Evolutionary conservation across 352 stramenopile genomes (phyloP), one percentile per base, ranked within the genome.

Genomic region (Phytopythium boreale): DNA sequence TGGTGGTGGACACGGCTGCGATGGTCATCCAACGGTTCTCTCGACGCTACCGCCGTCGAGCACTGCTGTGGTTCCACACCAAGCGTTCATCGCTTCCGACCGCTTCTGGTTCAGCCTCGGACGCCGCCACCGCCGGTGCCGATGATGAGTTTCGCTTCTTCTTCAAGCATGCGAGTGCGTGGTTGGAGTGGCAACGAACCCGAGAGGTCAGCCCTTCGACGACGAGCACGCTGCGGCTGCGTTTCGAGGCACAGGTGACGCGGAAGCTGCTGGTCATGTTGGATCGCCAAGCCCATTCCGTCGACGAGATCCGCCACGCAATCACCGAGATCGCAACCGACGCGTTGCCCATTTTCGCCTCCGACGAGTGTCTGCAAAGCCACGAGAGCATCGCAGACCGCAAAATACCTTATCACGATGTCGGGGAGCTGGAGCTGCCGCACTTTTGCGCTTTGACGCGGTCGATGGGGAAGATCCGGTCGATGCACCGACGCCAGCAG

Each of bases 381-480:
- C 64, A 74, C 34, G 51, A 58, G 2, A 62, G 61, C 7, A 41
- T n/a, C 15, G 26, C 59, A 9, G 68, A 62, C 10, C 47, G 46
- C 11, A 58, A 66, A 26, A 59, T 69, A 3, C 41, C 63, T n/a
- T 72, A 74, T 17, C 55, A 80, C 26, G 78, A 87, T 36, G 75
- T 89, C 14, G 77, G 75, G 22, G 80, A 87, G 71, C 63, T 80
- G 37, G 79, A 90, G 17, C 67, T 92, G 9, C 71, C 77, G 22
- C 64, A 58, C 56, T 80, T 86, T 34, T 63, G 66, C 19, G 51
- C 58, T 4, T n/a, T 80, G 8, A 72, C 83, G 26, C 72, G 72
- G 4, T 69, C 83, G 41, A 76, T 92, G 63, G 66, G 61, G 20
- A 75, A 79, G 46, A 75, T 76, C 11, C 75, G 66, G 3, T 85